These are phyloP conservation scores for Arachnomyces sp. DNA, from an alignment of 2,329 filamentous ascomycete genomes.

Conservation along the genomic window DNA sequence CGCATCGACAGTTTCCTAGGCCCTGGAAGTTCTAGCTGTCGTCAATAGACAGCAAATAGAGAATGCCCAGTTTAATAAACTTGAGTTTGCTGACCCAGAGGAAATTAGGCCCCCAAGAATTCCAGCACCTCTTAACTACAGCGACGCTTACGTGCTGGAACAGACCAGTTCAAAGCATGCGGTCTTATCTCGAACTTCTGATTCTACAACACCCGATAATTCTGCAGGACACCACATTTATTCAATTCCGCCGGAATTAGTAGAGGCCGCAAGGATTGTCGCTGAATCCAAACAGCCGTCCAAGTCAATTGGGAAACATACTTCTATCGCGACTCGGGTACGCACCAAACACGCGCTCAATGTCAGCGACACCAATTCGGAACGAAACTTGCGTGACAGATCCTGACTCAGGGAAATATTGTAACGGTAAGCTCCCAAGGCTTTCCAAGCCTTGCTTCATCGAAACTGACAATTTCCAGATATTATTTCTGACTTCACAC, in stretches of 20 bases:
- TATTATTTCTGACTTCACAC: too few relatives aligned
- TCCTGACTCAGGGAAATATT: too few relatives aligned
- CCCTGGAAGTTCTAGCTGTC: neutral
- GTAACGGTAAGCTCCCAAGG: too few relatives aligned
- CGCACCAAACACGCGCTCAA: conserved; percentile 1
- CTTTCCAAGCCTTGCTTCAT: too few relatives aligned
- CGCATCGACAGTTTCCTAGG: too few relatives aligned
- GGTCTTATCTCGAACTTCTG: too few relatives aligned
- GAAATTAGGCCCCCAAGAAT: too few relatives aligned
- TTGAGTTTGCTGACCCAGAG: neutral
- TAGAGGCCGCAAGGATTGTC: conserved; percentile 10
- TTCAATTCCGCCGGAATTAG: conserved; percentile 7
- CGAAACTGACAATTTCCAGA: too few relatives aligned
- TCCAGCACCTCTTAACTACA: too few relatives aligned
- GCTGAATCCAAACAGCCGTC: conserved; percentile 3
- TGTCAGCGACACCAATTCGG: conserved; percentile 47
- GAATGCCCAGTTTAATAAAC: conserved; percentile 4
- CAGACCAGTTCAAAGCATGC: too few relatives aligned
- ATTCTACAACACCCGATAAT: conserved; percentile 6
- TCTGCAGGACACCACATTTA: conserved; percentile 7
- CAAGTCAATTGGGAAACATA: neutral
- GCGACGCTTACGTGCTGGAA: too few relatives aligned
- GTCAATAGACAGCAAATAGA: conserved; percentile 3
- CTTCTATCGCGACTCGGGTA: conserved; percentile 1
- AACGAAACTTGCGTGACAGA: too few relatives aligned